These are phyloP conservation scores for Mycena filopes DNA, from an alignment of 768 basidiomycete genomes.

Conservation along the genomic window DNA sequence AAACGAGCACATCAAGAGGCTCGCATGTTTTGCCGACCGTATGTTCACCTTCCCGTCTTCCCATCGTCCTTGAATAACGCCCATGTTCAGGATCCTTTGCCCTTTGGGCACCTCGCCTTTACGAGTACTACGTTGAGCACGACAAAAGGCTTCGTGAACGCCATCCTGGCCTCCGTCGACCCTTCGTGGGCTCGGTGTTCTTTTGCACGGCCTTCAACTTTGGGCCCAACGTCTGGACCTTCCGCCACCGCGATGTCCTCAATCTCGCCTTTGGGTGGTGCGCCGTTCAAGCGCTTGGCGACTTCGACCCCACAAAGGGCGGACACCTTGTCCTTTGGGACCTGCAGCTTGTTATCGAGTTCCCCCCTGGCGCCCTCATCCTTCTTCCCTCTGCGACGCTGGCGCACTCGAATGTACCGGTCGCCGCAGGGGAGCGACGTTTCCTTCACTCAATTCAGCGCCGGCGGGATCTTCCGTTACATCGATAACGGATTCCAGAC, in stretches of 20 bases:
- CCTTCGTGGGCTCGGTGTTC: too few species aligned
- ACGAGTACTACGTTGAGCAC: constrained; percentile 15
- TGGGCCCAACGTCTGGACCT: constrained; percentile 16
- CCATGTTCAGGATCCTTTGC: constrained; percentile 14
- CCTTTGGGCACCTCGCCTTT: constrained; percentile 27
- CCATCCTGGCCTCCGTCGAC: too few species aligned
- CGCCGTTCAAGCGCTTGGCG: constrained; percentile 41
- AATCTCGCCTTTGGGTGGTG: constrained; percentile 49
- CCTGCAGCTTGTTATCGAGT: constrained; percentile 40
- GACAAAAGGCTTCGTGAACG: background rate
- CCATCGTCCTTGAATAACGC: background rate
- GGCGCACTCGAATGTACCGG: constrained; percentile 39
- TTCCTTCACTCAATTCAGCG: constrained; percentile 41
- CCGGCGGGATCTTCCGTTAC: constrained; percentile 41
- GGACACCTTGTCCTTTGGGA: constrained; percentile 48
- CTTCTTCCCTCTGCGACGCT: constrained; percentile 43
- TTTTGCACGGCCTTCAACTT: constrained; percentile 42
- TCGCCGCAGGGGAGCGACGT: constrained; percentile 32
- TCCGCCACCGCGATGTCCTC: constrained; percentile 23
- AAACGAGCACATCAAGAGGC: background rate
- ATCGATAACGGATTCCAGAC: constrained; percentile 36
- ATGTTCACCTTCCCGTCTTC: background rate
- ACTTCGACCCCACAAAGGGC: constrained; percentile 40
- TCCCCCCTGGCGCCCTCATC: constrained; percentile 38
- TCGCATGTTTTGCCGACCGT: constrained; percentile 34